Base-by-base conservation (phyloP, 1,284 basidiomycete species). In the Heterobasidion annosum region DNA sequence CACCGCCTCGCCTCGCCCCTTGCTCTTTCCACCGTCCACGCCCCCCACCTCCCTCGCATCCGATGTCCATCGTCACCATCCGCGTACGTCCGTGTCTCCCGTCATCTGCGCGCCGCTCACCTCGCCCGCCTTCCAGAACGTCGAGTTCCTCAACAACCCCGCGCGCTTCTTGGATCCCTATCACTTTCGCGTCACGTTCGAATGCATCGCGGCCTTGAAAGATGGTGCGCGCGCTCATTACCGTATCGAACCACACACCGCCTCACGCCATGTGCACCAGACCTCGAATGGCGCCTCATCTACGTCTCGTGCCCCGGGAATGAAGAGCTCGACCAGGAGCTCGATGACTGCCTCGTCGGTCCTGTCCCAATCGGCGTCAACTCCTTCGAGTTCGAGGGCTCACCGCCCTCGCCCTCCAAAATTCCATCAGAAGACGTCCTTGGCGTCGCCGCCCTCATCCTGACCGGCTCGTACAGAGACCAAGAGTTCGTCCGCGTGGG, bases 401-500 rank as follows among this genome's bases (percentile, higher is more conserved):
- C 84, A 12, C 70, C 87, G 0, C 89, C 88, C 4, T 79, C 86
- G 64, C 74, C 83, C 49, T 73, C 83, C 33, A 83, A 83, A 59
- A 93, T 95, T 60, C 92, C 92, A 0, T 65, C 79, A 51, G 83
- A 89, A 60, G 93, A 96, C 65, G 83, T 93, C 13, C 77, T 96
- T 1, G 93, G 93, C 43, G 91, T 96, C 13, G 90, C 93, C 0
- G 93, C 93, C 2, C 83, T 96, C 64, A 92, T 96, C 64, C 78
- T 94, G 60, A 93, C 93, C n/a, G 88, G 90, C 52, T 83, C 90
- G 53, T 90, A 96, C 70, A 83, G 83, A 35, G 94, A 96, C 53
- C 93, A 97, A 65, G 96, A 99, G 69, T 99, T 99, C 69, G 96
- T 99, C 42, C 84, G 96, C 44, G 95, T 99, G 18, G 96, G 97